Conservation (phyloP, 768 basidiomycete genomes). For the Cystofilobasidium capitatum region DNA sequence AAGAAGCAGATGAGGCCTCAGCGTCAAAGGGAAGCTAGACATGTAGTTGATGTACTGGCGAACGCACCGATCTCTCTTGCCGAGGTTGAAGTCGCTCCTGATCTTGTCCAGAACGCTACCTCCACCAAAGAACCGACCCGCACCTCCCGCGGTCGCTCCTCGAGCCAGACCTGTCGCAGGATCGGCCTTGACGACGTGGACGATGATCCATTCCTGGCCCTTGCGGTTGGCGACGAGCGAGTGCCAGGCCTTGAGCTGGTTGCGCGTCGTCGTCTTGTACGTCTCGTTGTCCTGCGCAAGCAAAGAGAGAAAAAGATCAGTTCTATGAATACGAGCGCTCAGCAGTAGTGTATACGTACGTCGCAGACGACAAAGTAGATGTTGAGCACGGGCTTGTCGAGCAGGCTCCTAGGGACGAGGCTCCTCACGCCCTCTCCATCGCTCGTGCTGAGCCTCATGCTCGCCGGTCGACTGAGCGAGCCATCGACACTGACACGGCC, state of each 20-base stretch:
- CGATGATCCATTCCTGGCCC: constrained; percentile 71
- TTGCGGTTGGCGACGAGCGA: constrained; percentile 52
- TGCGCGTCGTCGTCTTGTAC: constrained; percentile 67
- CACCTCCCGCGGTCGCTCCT: constrained; percentile 44
- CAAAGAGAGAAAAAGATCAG: constrained; percentile 25
- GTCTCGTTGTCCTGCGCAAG: constrained; percentile 52
- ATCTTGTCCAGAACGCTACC: constrained; percentile 80
- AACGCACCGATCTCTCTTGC: constrained; percentile 70
- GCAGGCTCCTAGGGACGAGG: constrained; percentile 61
- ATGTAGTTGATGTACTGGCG: constrained; percentile 26
- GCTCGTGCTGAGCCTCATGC: constrained; percentile 39
- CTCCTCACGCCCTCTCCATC: constrained; percentile 59
- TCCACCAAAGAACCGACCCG: constrained; percentile 66
- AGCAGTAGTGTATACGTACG: constrained; percentile 45
- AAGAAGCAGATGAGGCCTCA: constrained; percentile 17
- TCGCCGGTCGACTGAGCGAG: neutral
- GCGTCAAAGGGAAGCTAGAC: constrained; percentile 23
- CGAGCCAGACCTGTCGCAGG: neutral
- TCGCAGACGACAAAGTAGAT: constrained; percentile 81
- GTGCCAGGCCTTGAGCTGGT: constrained; percentile 91
- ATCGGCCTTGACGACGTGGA: constrained; percentile 22
- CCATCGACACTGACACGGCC: constrained; percentile 3
- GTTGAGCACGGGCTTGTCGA: constrained; percentile 81
- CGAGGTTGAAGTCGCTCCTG: constrained; percentile 78
- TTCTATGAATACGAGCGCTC: neutral